phyloP scores from a whole-genome alignment of 768 basidiomycete genomes.

The Tylopilus rubrobrunneus region DNA sequence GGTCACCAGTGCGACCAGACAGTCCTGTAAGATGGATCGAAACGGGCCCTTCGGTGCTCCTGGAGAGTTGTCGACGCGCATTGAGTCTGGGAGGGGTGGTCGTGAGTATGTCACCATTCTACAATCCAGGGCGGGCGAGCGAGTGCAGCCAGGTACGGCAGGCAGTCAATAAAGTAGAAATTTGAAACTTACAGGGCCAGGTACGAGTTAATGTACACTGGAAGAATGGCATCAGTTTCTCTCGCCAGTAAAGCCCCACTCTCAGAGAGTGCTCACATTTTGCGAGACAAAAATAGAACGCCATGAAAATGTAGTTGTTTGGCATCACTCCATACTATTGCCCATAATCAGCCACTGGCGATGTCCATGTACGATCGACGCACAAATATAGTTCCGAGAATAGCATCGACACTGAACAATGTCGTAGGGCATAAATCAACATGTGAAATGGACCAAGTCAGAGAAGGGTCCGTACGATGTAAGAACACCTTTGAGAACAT shows the following conservation, averaged over 20 bases:
- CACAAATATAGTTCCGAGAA: constrained; percentile 41
- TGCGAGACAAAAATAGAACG: constrained; percentile 49
- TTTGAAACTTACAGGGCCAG: constrained; percentile 37
- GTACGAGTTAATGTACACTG: constrained; percentile 57
- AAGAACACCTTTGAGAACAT: constrained; percentile 35
- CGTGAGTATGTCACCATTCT: neutral
- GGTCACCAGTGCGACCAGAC: constrained; percentile 8
- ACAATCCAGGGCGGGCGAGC: no score
- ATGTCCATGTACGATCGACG: neutral
- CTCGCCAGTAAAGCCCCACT: neutral
- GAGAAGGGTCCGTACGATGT: constrained; percentile 30
- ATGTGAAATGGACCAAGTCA: neutral
- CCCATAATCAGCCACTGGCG: neutral
- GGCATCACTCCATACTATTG: constrained; percentile 49
- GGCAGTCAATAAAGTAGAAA: neutral
- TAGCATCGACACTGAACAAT: constrained; percentile 41
- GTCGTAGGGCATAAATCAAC: neutral
- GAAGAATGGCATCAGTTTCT: neutral
- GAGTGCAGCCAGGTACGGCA: neutral
- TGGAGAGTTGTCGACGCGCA: constrained; percentile 40
- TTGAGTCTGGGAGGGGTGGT: constrained; percentile 36
- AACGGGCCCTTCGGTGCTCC: constrained; percentile 28
- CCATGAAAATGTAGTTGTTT: constrained; percentile 51
- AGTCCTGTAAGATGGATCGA: constrained; percentile 44
- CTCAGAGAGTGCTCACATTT: constrained; percentile 39